phyloP scores from a whole-genome alignment of 495 filamentous ascomycete genomes.

The Aspergillus bertholletiae region DNA sequence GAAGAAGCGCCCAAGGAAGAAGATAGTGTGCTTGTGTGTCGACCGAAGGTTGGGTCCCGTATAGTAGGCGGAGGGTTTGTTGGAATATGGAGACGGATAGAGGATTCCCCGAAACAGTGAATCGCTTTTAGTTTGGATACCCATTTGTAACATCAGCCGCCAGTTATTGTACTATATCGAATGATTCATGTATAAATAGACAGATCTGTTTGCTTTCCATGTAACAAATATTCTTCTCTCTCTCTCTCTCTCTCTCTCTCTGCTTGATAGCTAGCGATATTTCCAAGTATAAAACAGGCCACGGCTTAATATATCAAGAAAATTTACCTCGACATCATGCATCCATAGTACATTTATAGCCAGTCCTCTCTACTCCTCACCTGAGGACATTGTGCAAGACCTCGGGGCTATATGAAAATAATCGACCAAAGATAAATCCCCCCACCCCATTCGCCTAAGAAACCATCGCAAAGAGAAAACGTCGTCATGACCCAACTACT shows the following conservation, averaged over 20 bases:
- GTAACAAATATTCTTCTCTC: not conserved
- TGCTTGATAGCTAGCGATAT: not conserved
- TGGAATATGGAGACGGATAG: slow-evolving; percentile 58
- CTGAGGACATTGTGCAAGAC: not conserved
- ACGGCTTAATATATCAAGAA: not conserved
- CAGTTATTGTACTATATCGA: slow-evolving; percentile 12
- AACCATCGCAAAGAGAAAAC: slow-evolving; percentile 2
- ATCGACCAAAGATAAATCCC: slow-evolving; percentile 4
- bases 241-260: too few species aligned
- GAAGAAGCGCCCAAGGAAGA: slow-evolving; percentile 23
- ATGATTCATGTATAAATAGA: slow-evolving; percentile 1
- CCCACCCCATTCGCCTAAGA: slow-evolving; percentile 10
- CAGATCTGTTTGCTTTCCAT: not conserved
- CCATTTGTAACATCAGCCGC: not conserved
- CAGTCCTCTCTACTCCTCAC: not conserved
- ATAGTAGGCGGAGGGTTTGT: slow-evolving; percentile 70
- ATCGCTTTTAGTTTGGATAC: not conserved
- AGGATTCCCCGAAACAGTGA: slow-evolving; percentile 22
- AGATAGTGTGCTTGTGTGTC: slow-evolving; percentile 58
- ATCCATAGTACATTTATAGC: not conserved
- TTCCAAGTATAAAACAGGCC: not conserved
- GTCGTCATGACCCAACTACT: not conserved
- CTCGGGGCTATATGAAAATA: not conserved
- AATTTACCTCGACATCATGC: not conserved
- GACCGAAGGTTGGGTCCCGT: slow-evolving; percentile 61